Percentiles rank a stretch among this genome's conserved stretches.
phyloP scores from a whole-genome alignment of 441 rosid genomes.

The Populus hybrid region DNA sequence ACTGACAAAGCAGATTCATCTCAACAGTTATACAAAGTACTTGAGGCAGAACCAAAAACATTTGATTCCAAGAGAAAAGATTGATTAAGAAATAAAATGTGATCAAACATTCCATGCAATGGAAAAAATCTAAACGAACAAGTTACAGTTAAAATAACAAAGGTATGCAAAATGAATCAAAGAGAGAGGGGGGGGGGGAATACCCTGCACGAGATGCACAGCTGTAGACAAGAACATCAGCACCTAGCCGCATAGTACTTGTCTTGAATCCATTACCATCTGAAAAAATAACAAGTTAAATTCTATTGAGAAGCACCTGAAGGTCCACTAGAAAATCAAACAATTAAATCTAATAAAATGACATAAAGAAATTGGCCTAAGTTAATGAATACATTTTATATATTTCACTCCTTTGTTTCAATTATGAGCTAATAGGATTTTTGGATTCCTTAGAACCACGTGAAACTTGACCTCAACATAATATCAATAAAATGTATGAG shows the following conservation, averaged over 20 bases:
- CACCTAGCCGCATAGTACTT: conserved; percentile 96
- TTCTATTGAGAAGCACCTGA: not conserved
- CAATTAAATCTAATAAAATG: not conserved
- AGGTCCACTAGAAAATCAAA: not conserved
- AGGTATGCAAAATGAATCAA: conserved; percentile 11
- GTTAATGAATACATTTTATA: not conserved
- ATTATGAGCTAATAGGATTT: not conserved
- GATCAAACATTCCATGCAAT: not conserved
- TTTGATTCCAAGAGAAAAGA: not conserved
- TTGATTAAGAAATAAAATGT: not conserved
- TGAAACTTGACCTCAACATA: not conserved
- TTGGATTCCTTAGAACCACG: not conserved
- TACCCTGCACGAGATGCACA: conserved; percentile 66
- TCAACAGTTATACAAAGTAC: not conserved
- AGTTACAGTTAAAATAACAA: not conserved
- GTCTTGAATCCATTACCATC: conserved; percentile 99
- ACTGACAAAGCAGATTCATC: not conserved
- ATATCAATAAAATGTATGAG: not conserved
- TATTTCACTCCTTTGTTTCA: not conserved
- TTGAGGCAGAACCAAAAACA: not conserved
- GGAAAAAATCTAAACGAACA: not conserved
- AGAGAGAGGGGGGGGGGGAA: not conserved
- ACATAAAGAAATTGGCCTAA: not conserved
- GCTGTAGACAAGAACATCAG: conserved; percentile 84
- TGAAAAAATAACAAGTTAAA: conserved; percentile 23